A percentile compares a stretch with the other conserved stretches of the same genome.
phyloP scores from a whole-genome alignment of 352 stramenopile species.

The Phytophthora fragariaefolia region DNA sequence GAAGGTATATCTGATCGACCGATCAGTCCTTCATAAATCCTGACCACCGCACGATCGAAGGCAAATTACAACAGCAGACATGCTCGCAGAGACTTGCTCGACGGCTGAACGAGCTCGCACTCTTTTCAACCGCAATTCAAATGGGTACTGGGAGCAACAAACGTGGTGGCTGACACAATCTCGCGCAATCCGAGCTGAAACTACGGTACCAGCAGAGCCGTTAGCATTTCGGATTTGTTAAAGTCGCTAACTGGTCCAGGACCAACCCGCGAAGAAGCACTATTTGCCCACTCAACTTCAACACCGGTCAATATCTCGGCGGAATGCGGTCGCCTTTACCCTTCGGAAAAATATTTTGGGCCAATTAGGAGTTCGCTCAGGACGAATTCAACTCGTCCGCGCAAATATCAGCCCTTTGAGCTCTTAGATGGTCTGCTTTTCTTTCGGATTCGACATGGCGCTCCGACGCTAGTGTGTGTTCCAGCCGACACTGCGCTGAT shows the following conservation, averaged over 20 bases:
- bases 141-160: slow-evolving; percentile 1
- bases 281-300: slow-evolving; percentile 4
- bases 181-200: slow-evolving; percentile 14
- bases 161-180: slow-evolving; percentile 10
- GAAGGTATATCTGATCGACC: slow-evolving; percentile 6
- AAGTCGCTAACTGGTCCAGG: not conserved
- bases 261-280: not conserved
- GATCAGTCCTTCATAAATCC: slow-evolving; percentile 6
- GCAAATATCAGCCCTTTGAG: slow-evolving; percentile 3
- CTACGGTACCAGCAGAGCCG: not conserved
- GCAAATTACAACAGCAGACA: slow-evolving; percentile 4
- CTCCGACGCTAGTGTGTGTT: slow-evolving; percentile 6
- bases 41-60: not conserved
- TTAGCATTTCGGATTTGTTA: slow-evolving; percentile 5
- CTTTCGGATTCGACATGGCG: slow-evolving; percentile 9
- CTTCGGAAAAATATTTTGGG: not conserved
- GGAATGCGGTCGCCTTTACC: not conserved
- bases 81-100: slow-evolving; percentile 1
- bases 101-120: slow-evolving; percentile 7
- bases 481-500: not conserved
- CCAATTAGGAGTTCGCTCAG: not conserved
- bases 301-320: not conserved
- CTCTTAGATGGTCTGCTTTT: not conserved
- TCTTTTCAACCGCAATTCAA: slow-evolving; percentile 14
- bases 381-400: not conserved